Base-by-base conservation (phyloP, 2,329 filamentous ascomycete species). In the Furcasterigmium furcatum region DNA sequence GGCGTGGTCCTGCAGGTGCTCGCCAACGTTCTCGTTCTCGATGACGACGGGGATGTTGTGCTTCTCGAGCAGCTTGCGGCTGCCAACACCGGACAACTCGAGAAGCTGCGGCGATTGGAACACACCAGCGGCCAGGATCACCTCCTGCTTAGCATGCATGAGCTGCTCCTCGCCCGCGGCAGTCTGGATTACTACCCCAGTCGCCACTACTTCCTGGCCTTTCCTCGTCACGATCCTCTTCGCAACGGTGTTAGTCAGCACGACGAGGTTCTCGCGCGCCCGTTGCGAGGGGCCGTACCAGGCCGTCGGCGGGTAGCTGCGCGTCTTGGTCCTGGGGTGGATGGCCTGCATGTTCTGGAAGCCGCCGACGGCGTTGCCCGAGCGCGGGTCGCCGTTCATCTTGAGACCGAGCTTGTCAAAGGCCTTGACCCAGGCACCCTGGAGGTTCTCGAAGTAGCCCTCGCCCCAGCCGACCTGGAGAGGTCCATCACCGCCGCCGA, bases 61-160 rank as follows among this genome's bases (percentile, higher is more conserved):
- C 41, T 58, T 55, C 10, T 59, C 51, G 1, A 74, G 57, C 8
- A 68, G 52, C 0, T 46, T 46, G 21, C 49, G 55, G 6, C 58
- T 48, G 16, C 71, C 70, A 38, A 73, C 59, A 2, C 69, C 67
- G 1, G 68, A 72, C 10, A 71, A 55, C 50, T 74, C 65, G 7
- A 76, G 58, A 13, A 75, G 52, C 19, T 66, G 60, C 3, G 72
- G 71, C 1, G 64, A 63, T 34, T 71, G 63, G 46, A 73, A 61
- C 1, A 62, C 55, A 2, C 72, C 71, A 5, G 67, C 68, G 3
- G 63, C 58, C 2, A 76, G 41, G 20, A 75, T 64, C 4, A 74
- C 64, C 46, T 76, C 72, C 20, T 61, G 1, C 48, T 59, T 51
- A 1, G 46, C 48, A 1, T 62, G 64, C 6, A 34, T 38, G 9